A percentile compares a stretch with the other conserved stretches of the same genome.
These are phyloP conservation scores for Podaxis pistillaris DNA, from an alignment of 768 basidiomycete genomes.

Conservation along the genomic window DNA sequence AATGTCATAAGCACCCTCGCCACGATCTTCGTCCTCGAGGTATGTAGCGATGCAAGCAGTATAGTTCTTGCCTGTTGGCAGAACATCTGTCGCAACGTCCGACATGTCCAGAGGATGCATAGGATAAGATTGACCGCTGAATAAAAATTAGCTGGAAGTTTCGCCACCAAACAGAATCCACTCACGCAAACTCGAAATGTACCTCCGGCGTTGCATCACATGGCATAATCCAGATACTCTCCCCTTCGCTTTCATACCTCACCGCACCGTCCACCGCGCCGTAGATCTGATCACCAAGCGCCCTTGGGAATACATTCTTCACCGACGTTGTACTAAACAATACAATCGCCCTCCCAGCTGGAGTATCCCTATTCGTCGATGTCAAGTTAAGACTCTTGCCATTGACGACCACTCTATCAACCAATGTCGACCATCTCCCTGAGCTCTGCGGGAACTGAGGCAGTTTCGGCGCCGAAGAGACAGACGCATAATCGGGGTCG, in stretches of 20 bases:
- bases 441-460: conserved; percentile 31
- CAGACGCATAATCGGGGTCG: conserved; percentile 29
- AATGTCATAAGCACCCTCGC: conserved; percentile 23
- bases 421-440: conserved; percentile 40
- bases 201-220: conserved; percentile 33
- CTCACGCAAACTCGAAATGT: conserved; percentile 38
- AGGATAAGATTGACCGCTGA: conserved; percentile 31
- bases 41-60: conserved; percentile 39
- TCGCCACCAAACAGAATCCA: conserved; percentile 17
- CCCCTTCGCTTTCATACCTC: conserved; percentile 20
- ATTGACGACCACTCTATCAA: conserved; percentile 37
- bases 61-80: conserved; percentile 28
- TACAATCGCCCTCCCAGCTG: conserved; percentile 30
- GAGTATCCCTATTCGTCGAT: conserved; percentile 29
- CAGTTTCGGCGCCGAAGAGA: conserved; percentile 29
- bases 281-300: conserved; percentile 20
- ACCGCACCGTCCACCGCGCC: conserved; percentile 30
- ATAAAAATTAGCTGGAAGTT: neutral
- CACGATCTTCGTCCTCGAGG: conserved; percentile 24
- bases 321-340: conserved; percentile 35
- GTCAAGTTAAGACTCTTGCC: conserved; percentile 24
- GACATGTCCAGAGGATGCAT: conserved; percentile 46
- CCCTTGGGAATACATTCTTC: neutral
- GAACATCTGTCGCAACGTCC: conserved; percentile 24
- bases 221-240: conserved; percentile 36